Base-by-base conservation (phyloP, 371 early-diverging fungal genomes). In the Smittium mucronatum region DNA sequence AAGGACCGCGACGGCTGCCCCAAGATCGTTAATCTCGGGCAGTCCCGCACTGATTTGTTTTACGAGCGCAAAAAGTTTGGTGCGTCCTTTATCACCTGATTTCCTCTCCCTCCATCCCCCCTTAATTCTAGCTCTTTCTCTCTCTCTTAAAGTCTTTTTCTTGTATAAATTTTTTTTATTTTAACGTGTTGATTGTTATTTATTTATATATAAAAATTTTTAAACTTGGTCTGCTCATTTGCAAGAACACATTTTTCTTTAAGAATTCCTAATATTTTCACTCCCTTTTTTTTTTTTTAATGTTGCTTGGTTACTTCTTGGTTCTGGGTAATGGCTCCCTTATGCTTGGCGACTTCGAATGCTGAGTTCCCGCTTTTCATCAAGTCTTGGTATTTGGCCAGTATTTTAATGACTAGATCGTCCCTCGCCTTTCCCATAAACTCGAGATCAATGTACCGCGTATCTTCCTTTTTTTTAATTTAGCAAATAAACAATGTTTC, bases 1-100 rank as follows among this genome's bases (percentile, higher is more conserved):
- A 95, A 94, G 77, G 97, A 97, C 79, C 84, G 97, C 34, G 97
- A 97, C 78, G 97, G 97, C 0, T 97, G 97, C 75, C 97, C 97
- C 64, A 96, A 96, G 82, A 94, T 97, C 74, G 86, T 93, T 34
- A 92, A 92, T 74, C 74, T 92, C 26, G 92, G 92, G 60, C 85
- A 88, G 31, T 86, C 91, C 36, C 87, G 89, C 72, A 88, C 89
- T 63, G 95, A 94, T 78, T 72, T 90, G 68, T 94, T 95, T 71
- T 95, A 95, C 73, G 95, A 95, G 74, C 81, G 92, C 78, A 97
- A 97, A 84, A 95, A 94, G 80, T 92, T 89, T 80, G 91, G 91
- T 63, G 64, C 66, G 15, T 28, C 15, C 36, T 47, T 11, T 47
- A n/a, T n/a, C n/a, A n/a, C n/a, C n/a, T 58, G 58, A 25, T 25